Evolutionary conservation across 2,329 filamentous ascomycete species (phyloP).

Genomic region (Ceratocystis huliohia): DNA sequence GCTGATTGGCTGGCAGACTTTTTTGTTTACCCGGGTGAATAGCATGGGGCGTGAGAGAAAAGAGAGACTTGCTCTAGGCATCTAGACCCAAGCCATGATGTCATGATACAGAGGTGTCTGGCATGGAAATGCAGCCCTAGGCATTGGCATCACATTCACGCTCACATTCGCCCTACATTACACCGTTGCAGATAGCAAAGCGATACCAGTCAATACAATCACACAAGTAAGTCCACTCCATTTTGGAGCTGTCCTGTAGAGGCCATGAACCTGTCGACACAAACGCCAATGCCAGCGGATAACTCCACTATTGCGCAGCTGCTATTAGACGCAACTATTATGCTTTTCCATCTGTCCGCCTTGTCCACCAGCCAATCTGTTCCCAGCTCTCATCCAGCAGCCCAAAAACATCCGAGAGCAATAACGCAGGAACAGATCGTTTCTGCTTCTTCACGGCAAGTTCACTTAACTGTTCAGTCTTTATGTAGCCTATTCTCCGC

Average conservation of each 20-base stretch:
- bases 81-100: background rate
- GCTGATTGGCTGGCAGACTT: background rate
- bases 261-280: no score
- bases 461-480: no score
- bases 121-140: background rate
- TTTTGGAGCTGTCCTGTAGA: no score
- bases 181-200: background rate
- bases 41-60: background rate
- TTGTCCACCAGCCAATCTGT: no score
- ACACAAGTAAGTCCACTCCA: background rate
- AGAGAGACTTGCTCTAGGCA: background rate
- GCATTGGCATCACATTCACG: background rate
- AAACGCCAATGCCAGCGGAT: no score
- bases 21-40: no score
- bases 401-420: background rate
- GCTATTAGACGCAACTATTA: background rate
- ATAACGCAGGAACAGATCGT: no score
- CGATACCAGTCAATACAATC: background rate
- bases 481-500: no score
- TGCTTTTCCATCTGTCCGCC: background rate
- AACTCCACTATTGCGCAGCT: background rate
- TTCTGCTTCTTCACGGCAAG: no score
- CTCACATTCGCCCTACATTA: background rate
- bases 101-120: background rate
- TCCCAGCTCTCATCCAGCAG: background rate